phyloP scores from a whole-genome alignment of 148 eudicot genomes.

The Chenopodium quinoa region DNA sequence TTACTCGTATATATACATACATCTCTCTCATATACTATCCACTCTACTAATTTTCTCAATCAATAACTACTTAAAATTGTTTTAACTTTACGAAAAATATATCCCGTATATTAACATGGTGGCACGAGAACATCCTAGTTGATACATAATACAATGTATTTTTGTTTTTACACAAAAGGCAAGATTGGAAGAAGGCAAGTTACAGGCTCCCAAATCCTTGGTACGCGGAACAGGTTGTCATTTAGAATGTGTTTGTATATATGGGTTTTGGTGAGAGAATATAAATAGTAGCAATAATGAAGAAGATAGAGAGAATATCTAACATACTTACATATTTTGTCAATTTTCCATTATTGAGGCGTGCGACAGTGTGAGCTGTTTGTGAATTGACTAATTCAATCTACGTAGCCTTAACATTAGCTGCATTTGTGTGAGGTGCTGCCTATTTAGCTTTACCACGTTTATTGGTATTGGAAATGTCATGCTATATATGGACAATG shows the following conservation, averaged over 20 bases:
- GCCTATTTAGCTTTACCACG: background rate
- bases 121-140: too few species aligned
- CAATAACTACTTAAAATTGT: too few species aligned
- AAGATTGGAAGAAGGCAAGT: background rate
- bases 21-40: too few species aligned
- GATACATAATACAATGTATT: too few species aligned
- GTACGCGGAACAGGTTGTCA: constrained; percentile 2
- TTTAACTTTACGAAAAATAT: too few species aligned
- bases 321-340: background rate
- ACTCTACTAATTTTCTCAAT: too few species aligned
- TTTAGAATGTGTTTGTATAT: background rate
- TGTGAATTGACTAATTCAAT: background rate
- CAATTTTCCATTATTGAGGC: background rate
- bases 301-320: background rate
- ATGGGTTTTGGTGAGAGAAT: background rate
- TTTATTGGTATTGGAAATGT: background rate
- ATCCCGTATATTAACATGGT: too few species aligned
- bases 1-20: too few species aligned
- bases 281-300: background rate
- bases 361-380: background rate
- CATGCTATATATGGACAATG: background rate
- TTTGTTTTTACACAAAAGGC: background rate
- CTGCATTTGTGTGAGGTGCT: background rate
- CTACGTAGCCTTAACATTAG: constrained; percentile 5
- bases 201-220: background rate